Base-by-base conservation (phyloP, 176 grass and related monocot species). In the Canna indica region DNA sequence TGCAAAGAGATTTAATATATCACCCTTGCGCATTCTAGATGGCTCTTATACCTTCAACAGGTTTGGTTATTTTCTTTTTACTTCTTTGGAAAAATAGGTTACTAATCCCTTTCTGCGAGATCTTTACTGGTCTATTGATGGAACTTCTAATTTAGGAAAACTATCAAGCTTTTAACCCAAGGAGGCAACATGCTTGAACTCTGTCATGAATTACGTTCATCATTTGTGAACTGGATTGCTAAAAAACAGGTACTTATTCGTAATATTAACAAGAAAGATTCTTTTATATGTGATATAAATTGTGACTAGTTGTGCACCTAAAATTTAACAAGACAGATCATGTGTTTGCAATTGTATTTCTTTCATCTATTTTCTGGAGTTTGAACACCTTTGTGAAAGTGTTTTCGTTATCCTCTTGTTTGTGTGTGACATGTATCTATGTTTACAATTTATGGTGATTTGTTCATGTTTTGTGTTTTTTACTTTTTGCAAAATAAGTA, bases 101-200 rank as follows among this genome's bases (percentile, higher is more conserved):
- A 46, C 52, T 50, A 10, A 30, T 69, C 12, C 5, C 12, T 31
- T 48, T 71, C 39, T 46, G 9, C 38, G 7, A 48, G n/a, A 18
- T 32, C 11, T 31, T 70, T 38, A 50, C 28, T 76, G 29, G 17
- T 30, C 58, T 59, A 36, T 31, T 83, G 27, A 46, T 79, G 35
- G 9, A 70, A 65, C 14, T 65, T 16, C 73, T 80, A 71, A 14
- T 61, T 80, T 34, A 81, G 82, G 85, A 91, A 96, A 73, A 86
- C 93, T 3, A 83, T 91, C 47, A 96, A 91, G 82, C 78, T 96
- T 57, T 86, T 96, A 82, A 86, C 88, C 38, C 92, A 88, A 84
- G 84, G 86, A 81, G 93, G 93, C 74, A 85, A 91, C 76, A 96
- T 96, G 81, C 81, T 96, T 64, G 93, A 96, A 81, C 93, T 96